These are phyloP conservation scores for Trichoderma sp. DNA, from an alignment of 2,329 filamentous ascomycete genomes.

Conservation along the genomic window DNA sequence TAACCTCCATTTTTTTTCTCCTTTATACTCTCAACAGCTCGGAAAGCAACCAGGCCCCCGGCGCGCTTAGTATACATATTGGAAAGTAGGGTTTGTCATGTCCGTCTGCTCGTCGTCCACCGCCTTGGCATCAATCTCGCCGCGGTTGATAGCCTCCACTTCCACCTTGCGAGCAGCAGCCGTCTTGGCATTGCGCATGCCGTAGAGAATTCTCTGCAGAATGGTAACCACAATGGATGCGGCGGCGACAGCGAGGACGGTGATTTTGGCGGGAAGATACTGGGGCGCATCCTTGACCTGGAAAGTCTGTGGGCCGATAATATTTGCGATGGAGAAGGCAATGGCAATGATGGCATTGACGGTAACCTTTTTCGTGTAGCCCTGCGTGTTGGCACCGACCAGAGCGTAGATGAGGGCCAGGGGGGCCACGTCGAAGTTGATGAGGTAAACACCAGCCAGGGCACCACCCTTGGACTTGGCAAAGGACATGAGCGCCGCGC, in stretches of 20 bases:
- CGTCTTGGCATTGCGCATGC: constrained; percentile 46
- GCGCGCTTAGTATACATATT: constrained; percentile 32
- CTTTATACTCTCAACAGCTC: not conserved
- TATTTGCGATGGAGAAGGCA: constrained; percentile 51
- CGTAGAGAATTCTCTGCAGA: constrained; percentile 41
- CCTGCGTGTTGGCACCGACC: constrained; percentile 52
- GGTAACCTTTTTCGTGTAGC: constrained; percentile 52
- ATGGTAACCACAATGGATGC: constrained; percentile 41
- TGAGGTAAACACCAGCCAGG: constrained; percentile 37
- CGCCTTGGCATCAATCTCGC: constrained; percentile 35
- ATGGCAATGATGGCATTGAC: constrained; percentile 50
- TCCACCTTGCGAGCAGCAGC: constrained; percentile 39
- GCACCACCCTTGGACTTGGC: constrained; percentile 38
- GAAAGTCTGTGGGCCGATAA: constrained; percentile 39
- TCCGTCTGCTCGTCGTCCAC: constrained; percentile 41
- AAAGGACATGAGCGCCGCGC: constrained; percentile 38
- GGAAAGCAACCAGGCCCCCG: constrained; percentile 7
- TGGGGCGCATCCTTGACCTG: constrained; percentile 49
- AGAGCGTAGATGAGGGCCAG: constrained; percentile 58
- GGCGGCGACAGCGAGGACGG: constrained; percentile 50
- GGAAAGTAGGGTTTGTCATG: constrained; percentile 38
- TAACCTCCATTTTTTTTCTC: not conserved
- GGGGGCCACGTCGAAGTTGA: constrained; percentile 54
- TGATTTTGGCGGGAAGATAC: constrained; percentile 56
- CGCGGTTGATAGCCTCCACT: constrained; percentile 40